These are phyloP conservation scores for Mycena galopus DNA, from an alignment of 768 basidiomycete species.

Conservation along the genomic window DNA sequence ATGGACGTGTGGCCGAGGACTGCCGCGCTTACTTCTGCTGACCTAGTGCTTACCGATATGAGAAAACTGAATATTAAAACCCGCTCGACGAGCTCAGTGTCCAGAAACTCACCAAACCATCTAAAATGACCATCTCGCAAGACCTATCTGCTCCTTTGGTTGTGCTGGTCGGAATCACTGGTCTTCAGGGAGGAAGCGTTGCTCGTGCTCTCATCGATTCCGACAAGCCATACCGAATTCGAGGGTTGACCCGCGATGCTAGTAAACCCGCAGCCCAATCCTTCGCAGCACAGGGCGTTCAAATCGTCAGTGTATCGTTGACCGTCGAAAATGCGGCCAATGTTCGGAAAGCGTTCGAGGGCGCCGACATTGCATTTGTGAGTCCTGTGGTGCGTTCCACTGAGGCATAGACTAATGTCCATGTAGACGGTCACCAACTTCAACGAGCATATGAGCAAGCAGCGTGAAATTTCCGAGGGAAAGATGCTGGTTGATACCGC, in stretches of 20 bases:
- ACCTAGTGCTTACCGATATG: neutral
- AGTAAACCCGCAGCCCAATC: slow-evolving; percentile 16
- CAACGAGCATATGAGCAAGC: slow-evolving; percentile 29
- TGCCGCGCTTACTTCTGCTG: neutral
- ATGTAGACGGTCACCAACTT: slow-evolving; percentile 24
- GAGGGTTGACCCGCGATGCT: slow-evolving; percentile 24
- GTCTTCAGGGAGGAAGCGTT: slow-evolving; percentile 23
- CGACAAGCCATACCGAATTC: slow-evolving; percentile 25
- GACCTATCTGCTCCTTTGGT: slow-evolving; percentile 25
- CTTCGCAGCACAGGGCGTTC: slow-evolving; percentile 24
- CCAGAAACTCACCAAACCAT: neutral
- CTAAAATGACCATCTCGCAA: slow-evolving; percentile 33
- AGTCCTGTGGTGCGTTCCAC: neutral
- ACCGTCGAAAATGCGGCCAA: slow-evolving; percentile 15
- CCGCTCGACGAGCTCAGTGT: neutral
- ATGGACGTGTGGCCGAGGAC: neutral
- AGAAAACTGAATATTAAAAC: neutral
- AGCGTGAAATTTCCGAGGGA: slow-evolving; percentile 28
- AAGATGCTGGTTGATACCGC: slow-evolving; percentile 24
- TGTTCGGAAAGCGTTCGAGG: slow-evolving; percentile 23
- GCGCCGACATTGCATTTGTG: slow-evolving; percentile 27
- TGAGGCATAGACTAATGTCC: neutral
- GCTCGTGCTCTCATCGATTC: slow-evolving; percentile 26
- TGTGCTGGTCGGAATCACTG: slow-evolving; percentile 30
- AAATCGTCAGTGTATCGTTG: slow-evolving; percentile 25